Evolutionary conservation across 2,329 filamentous ascomycete genomes (phyloP).

Genomic region (Zymoseptoria pseudotritici): DNA sequence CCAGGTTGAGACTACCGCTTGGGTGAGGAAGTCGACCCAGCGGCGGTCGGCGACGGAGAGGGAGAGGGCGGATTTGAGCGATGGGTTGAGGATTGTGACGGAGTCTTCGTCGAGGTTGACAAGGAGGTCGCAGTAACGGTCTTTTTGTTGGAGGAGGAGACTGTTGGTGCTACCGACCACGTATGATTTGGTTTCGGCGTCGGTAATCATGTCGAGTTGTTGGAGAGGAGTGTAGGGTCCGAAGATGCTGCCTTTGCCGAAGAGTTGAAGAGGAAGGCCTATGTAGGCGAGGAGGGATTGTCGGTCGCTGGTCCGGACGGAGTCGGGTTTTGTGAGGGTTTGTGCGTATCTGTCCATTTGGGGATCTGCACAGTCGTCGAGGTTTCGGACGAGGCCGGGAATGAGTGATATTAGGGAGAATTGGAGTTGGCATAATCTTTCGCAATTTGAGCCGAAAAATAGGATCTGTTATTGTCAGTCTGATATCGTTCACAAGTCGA

Average conservation of each 20-base stretch:
- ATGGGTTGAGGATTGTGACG: conserved; percentile 74
- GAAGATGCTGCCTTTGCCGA: conserved; percentile 91
- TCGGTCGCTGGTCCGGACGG: conserved; percentile 83
- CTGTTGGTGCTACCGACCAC: conserved; percentile 97
- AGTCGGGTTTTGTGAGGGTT: conserved; percentile 67
- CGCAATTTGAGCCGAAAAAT: conserved; percentile 95
- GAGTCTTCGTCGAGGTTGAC: conserved; percentile 90
- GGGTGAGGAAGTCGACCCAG: conserved; percentile 94
- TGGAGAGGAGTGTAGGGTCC: conserved; percentile 95
- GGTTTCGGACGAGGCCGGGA: conserved; percentile 78
- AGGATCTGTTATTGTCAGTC: conserved; percentile 63
- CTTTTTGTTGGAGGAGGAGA: conserved; percentile 83
- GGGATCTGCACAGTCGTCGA: conserved; percentile 96
- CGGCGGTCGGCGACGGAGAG: conserved; percentile 82
- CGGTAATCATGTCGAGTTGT: conserved; percentile 86
- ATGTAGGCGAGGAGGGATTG: conserved; percentile 86
- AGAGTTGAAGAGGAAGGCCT: conserved; percentile 89
- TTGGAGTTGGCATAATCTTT: conserved; percentile 95
- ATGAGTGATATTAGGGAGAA: conserved; percentile 94
- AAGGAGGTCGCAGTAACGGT: conserved; percentile 91
- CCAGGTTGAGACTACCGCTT: conserved; percentile 93
- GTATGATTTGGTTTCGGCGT: conserved; percentile 92
- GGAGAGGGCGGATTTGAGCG: conserved; percentile 64
- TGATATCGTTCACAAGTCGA: conserved; percentile 31
- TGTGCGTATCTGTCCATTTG: conserved; percentile 77